Evolutionary conservation across 495 filamentous ascomycete genomes (phyloP), one percentile per base, ranked within the genome.

Genomic region (Xylaria venustula): DNA sequence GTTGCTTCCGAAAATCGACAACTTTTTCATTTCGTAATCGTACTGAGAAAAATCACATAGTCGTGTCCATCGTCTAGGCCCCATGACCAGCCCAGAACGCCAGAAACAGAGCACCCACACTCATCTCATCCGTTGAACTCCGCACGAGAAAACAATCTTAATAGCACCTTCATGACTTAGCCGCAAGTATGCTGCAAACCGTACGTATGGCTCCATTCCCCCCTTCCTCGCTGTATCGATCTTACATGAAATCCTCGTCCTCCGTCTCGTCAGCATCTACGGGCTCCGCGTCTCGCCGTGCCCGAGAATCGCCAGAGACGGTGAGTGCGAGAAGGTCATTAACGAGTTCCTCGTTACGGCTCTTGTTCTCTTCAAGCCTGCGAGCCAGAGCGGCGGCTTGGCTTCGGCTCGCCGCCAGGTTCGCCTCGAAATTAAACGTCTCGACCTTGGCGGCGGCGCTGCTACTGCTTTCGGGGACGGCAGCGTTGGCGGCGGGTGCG

Each of bases 241-340:
- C 12, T 58, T 61, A 75, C 65, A 78, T 77, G 50, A 77, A 77
- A 22, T 77, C 77, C 50, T 77, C 76, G 19, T 79, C 77, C 66
- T 80, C 77, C 25, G 75, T 78, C 65, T 80, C 77, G 17, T 79
- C 75, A 11, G 60, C 70, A 48, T 78, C 77, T 0, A 64, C 61
- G 9, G 40, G 19, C 9, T 37, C 46, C 11, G 40, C 48, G 3
- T 15, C 36, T 14, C 67, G 63, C 61, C 75, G 52, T 56, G 68
- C 58, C 0, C 71, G 68, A 19, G 71, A 67, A 63, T 76, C 75
- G 25, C 75, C 76, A 2, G 63, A 57, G 12, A 67, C 60, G 6
- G 75, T 73, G 14, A 80, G 48, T 0, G 73, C 72, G 1, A 80
- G 64, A 9, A 80, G 73, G 45, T 79, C 76, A 19, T 75, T 62